Percentiles rank a stretch among this genome's conserved stretches.
phyloP scores from a whole-genome alignment of 169 alveolate species.

The Eimeria maxima region DNA sequence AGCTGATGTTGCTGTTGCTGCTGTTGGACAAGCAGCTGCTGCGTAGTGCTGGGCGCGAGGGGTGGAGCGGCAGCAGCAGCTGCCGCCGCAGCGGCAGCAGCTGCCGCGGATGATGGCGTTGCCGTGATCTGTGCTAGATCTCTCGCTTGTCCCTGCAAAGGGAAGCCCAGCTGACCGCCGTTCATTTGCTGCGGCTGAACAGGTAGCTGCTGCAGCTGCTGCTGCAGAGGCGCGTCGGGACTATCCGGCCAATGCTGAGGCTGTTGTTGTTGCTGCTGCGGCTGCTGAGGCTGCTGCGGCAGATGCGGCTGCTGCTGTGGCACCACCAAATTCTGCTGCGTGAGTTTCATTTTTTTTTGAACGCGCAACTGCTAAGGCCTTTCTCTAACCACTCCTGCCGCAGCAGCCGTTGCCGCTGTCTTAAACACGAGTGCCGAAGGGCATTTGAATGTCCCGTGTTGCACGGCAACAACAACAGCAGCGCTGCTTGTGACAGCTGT shows the following conservation, averaged over 20 bases:
- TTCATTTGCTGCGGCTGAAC: conserved; percentile 25
- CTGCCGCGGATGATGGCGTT: conserved; percentile 5
- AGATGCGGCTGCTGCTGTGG: conserved; percentile 28
- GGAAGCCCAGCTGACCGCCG: neutral
- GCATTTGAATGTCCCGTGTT: conserved; percentile 29
- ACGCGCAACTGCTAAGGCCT: neutral
- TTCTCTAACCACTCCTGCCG: neutral
- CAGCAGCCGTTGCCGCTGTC: conserved; percentile 35
- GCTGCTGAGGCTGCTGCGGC: conserved; percentile 41
- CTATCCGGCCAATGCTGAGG: conserved; percentile 5
- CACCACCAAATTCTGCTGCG: conserved; percentile 46
- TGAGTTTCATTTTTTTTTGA: neutral
- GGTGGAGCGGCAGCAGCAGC: conserved; percentile 58
- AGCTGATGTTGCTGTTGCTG: conserved; percentile 79
- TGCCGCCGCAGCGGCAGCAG: conserved; percentile 49
- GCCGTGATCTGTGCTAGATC: conserved; percentile 8
- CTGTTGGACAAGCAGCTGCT: conserved; percentile 58
- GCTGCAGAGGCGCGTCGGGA: conserved; percentile 23
- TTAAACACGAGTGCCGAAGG: neutral
- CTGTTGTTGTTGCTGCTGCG: conserved; percentile 17
- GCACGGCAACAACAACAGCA: conserved; percentile 4
- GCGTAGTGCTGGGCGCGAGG: conserved; percentile 11
- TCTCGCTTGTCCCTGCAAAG: neutral
- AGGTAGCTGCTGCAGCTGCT: conserved; percentile 50
- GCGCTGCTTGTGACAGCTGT: neutral